Evolutionary conservation across 1,139 yeast species (phyloP), one percentile per base, ranked within the genome.

Genomic region (Debaryomycetaceae sp.): DNA sequence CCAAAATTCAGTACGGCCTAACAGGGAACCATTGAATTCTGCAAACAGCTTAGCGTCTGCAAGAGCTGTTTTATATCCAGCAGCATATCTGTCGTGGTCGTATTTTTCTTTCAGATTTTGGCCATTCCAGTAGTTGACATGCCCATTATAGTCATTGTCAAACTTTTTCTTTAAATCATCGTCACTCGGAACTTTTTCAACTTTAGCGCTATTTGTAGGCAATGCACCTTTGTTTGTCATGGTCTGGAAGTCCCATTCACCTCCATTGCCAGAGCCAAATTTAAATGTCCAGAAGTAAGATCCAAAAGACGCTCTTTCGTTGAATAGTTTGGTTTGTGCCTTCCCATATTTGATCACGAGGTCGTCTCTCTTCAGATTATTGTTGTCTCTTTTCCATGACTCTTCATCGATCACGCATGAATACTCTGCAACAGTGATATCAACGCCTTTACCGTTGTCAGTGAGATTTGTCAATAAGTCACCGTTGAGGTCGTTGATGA

Each of bases 201-300:
- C 60, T 24, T 57, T 54, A 2, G 51, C 45, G 35, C 59, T 52
- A 1, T 66, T 65, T 7, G 57, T 54, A 4, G 37, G 37, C 23
- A 89, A 67, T 7, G 84, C 81, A 0, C 91, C 91, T 45, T 69
- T 69, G 27, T 84, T 81, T 24, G 78, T 68, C 93, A 87, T 87
- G 39, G 90, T 88, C 38, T 78, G 75, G 63, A 88, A 84, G 45
- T 93, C 97, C 98, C 98, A 91, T 66, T 89, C 97, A 8, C 97
- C 98, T 36, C 97, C 97, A 57, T 84, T 85, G 2, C 97, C 97
- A 45, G 82, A 76, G 59, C 85, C 81, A 59, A 91, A 91, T 64
- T 88, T 89, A 62, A 69, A 87, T 1, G 97, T 88, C 98, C 98
- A 93, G 65, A 93, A 93, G 63, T 77, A 91, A 43, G 79, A 75